Percentiles rank a stretch among this genome's conserved stretches.
Conservation (phyloP, 768 basidiomycete genomes). For the Termitomyces sp. region DNA sequence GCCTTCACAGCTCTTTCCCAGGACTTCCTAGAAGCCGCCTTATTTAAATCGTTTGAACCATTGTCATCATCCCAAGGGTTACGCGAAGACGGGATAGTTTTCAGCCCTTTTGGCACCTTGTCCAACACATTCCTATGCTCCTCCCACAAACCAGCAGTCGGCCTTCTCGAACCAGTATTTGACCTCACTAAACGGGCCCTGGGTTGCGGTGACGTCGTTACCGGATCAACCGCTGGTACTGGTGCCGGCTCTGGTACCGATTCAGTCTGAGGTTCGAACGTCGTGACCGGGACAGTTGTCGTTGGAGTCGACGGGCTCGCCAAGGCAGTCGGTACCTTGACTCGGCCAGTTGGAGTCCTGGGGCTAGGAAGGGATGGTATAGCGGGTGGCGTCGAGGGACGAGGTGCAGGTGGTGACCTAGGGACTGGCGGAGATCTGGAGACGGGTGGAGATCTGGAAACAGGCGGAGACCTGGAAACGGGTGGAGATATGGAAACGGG, state of each 20-base stretch:
- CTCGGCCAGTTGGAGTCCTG: background rate
- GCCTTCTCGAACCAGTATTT: conserved; percentile 9
- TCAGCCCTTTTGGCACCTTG: background rate
- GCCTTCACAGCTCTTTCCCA: background rate
- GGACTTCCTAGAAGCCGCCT: background rate
- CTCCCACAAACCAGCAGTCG: conserved; percentile 13
- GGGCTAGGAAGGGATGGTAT: background rate
- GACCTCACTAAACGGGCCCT: conserved; percentile 4
- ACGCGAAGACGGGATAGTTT: background rate
- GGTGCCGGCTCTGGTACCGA: background rate
- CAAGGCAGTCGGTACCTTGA: background rate
- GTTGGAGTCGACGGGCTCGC: conserved; percentile 6
- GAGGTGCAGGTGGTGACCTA: background rate
- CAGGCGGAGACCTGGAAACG: background rate
- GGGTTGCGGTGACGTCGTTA: conserved; percentile 7
- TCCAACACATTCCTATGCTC: conserved; percentile 7
- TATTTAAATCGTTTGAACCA: background rate
- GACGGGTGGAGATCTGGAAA: background rate
- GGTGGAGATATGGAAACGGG: background rate
- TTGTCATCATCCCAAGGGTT: conserved; percentile 4
- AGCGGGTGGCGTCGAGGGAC: background rate
- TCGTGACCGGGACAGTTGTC: background rate
- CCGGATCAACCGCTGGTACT: conserved; percentile 5
- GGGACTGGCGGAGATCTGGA: background rate
- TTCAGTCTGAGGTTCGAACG: background rate